A percentile compares a stretch with the other conserved stretches of the same genome.
Evolutionary conservation across 176 grass and related monocot species (phyloP).

Genomic region (Thalia dealbata): DNA sequence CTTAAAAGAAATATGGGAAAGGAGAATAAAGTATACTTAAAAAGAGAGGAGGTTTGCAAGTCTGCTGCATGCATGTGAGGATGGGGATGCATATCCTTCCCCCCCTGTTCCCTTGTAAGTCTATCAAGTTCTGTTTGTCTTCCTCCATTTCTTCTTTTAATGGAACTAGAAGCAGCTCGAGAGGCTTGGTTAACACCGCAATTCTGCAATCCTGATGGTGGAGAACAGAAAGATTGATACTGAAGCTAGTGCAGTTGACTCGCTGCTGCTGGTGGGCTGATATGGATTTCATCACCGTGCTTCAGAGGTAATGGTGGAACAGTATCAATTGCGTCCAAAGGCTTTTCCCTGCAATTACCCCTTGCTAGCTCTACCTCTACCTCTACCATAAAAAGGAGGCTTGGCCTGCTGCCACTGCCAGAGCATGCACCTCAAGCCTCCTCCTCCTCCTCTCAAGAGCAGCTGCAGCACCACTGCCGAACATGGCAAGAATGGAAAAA

Average conservation of each 20-base stretch:
- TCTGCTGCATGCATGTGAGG: too few species aligned
- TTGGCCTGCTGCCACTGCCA: not conserved
- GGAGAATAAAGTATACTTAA: too few species aligned
- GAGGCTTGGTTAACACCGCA: too few species aligned
- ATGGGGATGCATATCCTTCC: too few species aligned
- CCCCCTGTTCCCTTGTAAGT: too few species aligned
- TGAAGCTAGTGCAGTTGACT: conserved; percentile 11
- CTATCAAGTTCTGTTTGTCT: too few species aligned
- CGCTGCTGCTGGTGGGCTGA: conserved; percentile 2
- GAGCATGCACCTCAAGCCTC: not conserved
- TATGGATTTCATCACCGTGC: not conserved
- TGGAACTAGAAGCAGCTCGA: too few species aligned
- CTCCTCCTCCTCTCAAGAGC: not conserved
- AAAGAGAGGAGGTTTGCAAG: too few species aligned
- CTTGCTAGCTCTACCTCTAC: not conserved
- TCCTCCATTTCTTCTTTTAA: too few species aligned
- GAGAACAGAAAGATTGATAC: not conserved
- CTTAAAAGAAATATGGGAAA: too few species aligned
- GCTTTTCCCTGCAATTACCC: not conserved
- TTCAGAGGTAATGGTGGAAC: not conserved
- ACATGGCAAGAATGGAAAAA: not conserved
- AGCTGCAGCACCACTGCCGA: not conserved
- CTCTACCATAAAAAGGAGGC: not conserved
- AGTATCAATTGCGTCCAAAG: not conserved
- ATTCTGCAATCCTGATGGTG: not conserved